These are phyloP conservation scores for Blastocladiella britannica DNA, from an alignment of 192 early-diverging fungal species.

Conservation along the genomic window DNA sequence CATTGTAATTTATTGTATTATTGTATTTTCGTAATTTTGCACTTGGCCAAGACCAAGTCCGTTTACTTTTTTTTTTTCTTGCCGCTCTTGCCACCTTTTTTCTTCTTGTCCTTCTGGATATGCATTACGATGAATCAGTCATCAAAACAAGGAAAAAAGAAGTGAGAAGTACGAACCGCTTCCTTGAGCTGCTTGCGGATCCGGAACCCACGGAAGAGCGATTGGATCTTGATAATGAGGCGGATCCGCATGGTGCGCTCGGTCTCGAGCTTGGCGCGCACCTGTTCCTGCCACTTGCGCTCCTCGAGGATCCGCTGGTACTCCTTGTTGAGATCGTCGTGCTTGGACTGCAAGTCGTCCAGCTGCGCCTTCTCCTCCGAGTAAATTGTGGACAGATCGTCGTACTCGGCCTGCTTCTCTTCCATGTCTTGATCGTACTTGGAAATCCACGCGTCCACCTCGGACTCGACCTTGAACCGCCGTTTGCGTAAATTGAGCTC, in stretches of 20 bases:
- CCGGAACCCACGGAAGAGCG: conserved; percentile 18
- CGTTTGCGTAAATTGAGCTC: conserved; percentile 29
- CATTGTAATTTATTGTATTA: too few relatives aligned
- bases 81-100: conserved; percentile 4
- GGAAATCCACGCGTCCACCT: conserved; percentile 46
- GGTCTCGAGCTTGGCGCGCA: conserved; percentile 13
- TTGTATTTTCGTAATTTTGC: too few relatives aligned
- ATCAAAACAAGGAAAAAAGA: too few relatives aligned
- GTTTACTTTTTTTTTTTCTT: conserved; percentile 2
- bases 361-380: conserved; percentile 31
- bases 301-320: conserved; percentile 28
- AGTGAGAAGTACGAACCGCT: not conserved
- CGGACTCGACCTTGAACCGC: conserved; percentile 34
- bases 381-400: conserved; percentile 29
- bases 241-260: conserved; percentile 6
- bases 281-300: not conserved
- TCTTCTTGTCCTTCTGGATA: not conserved
- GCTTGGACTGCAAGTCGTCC: conserved; percentile 23
- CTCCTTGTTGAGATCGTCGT: conserved; percentile 21
- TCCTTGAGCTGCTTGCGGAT: conserved; percentile 22
- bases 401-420: conserved; percentile 33
- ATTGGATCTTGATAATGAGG: conserved; percentile 22
- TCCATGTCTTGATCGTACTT: conserved; percentile 44
- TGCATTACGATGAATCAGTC: not conserved
- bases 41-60: too few relatives aligned